Conservation (phyloP, 179 eudicot genomes). For the Camellia oleifera region DNA sequence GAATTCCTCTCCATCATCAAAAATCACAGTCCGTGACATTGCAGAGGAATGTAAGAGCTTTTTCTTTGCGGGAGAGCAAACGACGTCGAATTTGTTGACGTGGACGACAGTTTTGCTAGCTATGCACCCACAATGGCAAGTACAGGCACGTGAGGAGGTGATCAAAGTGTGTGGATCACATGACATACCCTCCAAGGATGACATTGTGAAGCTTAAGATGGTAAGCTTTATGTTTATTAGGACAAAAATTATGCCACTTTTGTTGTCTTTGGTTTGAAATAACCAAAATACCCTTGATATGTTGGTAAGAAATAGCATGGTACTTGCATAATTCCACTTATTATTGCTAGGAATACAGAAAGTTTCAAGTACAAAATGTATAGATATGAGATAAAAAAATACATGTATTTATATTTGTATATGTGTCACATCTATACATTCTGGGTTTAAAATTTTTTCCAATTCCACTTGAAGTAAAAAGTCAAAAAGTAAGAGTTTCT, state of each 20-base stretch:
- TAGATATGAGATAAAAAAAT: no score
- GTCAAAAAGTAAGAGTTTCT: no score
- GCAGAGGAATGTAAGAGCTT: slow-evolving; percentile 75
- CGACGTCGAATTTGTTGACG: slow-evolving; percentile 62
- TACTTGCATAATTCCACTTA: no score
- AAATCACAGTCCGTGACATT: slow-evolving; percentile 45
- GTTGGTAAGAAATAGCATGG: no score
- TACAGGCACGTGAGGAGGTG: slow-evolving; percentile 74
- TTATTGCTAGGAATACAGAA: no score
- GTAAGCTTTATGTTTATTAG: slow-evolving; percentile 21
- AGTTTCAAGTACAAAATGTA: no score
- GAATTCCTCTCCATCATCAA: slow-evolving; percentile 15
- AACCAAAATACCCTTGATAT: neutral
- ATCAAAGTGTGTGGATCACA: slow-evolving; percentile 67
- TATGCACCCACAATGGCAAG: slow-evolving; percentile 80
- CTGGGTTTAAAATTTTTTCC: no score
- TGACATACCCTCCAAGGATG: slow-evolving; percentile 64
- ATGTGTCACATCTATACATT: no score
- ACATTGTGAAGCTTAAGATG: slow-evolving; percentile 54
- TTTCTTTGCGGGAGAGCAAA: slow-evolving; percentile 67
- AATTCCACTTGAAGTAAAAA: no score
- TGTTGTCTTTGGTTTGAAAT: neutral
- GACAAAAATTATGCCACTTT: neutral
- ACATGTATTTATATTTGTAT: no score
- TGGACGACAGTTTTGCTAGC: slow-evolving; percentile 68